A percentile compares a stretch with the other conserved stretches of the same genome.
Evolutionary conservation across 768 basidiomycete genomes (phyloP).

Genomic region (Dacryopinax primogenitus): DNA sequence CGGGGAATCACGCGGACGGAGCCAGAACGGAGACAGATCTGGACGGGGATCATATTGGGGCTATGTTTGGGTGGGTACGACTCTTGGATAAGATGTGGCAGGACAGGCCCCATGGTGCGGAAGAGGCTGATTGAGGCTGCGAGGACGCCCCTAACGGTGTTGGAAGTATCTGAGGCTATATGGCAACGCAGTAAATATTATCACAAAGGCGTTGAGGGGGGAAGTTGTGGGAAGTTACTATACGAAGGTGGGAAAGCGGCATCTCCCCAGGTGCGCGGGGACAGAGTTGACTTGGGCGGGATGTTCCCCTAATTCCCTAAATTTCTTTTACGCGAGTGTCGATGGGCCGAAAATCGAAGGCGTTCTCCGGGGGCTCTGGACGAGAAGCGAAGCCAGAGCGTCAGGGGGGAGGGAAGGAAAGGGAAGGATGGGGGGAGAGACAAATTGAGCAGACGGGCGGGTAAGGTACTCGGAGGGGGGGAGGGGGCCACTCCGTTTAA

Average conservation of each 20-base stretch:
- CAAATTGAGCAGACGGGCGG: too few relatives aligned
- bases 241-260: neutral
- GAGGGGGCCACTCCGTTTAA: neutral
- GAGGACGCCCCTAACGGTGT: too few relatives aligned
- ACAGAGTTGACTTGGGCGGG: neutral
- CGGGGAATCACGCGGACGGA: conserved; percentile 3
- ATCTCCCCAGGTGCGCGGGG: neutral
- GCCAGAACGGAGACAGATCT: too few relatives aligned
- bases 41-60: neutral
- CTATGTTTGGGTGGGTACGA: too few relatives aligned
- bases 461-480: too few relatives aligned
- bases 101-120: too few relatives aligned
- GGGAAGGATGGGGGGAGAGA: neutral
- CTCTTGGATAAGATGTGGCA: too few relatives aligned
- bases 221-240: too few relatives aligned
- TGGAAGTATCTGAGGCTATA: too few relatives aligned
- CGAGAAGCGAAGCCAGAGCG: neutral
- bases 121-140: too few relatives aligned
- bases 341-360: neutral
- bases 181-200: too few relatives aligned
- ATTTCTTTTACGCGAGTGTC: neutral
- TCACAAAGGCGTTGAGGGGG: too few relatives aligned
- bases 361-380: neutral
- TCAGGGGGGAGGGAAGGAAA: neutral
- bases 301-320: neutral